phyloP scores from a whole-genome alignment of 306 rosid genomes.

The Vigna reflexopilosa region DNA sequence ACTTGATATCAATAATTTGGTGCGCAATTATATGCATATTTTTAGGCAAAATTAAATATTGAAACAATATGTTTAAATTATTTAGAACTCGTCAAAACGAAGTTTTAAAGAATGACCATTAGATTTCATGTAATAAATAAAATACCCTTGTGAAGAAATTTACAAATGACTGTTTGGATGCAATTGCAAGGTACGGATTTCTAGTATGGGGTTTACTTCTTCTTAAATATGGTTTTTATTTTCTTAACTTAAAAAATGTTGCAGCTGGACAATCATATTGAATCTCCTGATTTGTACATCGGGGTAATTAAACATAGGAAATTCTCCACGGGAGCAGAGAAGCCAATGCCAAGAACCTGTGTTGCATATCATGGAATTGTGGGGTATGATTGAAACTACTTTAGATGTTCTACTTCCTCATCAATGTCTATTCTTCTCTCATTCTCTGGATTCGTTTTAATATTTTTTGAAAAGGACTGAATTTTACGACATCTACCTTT shows the following conservation, averaged over 20 bases:
- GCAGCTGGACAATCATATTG: slow-evolving; percentile 69
- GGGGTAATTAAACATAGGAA: slow-evolving; percentile 73
- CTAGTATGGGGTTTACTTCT: not conserved
- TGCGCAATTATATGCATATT: slow-evolving; percentile 39
- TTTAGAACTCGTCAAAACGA: slow-evolving; percentile 19
- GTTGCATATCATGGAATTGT: slow-evolving; percentile 68
- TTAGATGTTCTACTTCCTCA: slow-evolving; percentile 33
- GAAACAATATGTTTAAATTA: not conserved
- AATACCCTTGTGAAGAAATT: slow-evolving; percentile 29
- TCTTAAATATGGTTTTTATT: slow-evolving; percentile 18
- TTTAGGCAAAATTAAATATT: slow-evolving; percentile 10
- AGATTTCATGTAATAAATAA: slow-evolving; percentile 21
- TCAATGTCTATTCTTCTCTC: not conserved
- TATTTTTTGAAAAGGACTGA: not conserved
- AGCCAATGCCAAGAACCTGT: slow-evolving; percentile 57
- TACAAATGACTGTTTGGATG: not conserved
- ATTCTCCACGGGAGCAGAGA: slow-evolving; percentile 59
- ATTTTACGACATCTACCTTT: slow-evolving; percentile 10
- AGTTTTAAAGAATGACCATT: not conserved
- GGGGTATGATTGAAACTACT: slow-evolving; percentile 58
- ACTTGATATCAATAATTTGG: slow-evolving; percentile 60
- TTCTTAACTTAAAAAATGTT: slow-evolving; percentile 34
- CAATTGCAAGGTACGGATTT: not conserved
- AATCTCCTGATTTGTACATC: slow-evolving; percentile 68
- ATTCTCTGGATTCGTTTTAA: not conserved